Base-by-base conservation (phyloP, 768 basidiomycete genomes). In the Clavulina sp. region DNA sequence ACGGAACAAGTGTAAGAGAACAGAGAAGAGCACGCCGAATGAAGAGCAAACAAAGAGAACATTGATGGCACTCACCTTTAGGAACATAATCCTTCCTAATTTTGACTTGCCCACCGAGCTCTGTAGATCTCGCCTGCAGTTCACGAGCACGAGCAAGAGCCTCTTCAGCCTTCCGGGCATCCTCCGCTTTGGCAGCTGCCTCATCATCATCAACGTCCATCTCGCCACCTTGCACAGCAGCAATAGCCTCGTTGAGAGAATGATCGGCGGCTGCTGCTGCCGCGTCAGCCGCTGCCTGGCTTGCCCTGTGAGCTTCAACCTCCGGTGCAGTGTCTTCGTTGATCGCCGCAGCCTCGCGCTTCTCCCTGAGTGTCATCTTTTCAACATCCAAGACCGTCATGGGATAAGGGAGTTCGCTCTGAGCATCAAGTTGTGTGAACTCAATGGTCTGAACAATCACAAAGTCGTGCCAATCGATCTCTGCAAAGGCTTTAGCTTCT, bases 391-490 rank as follows among this genome's bases (percentile, higher is more conserved):
- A 80, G 18, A 95, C 77, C 58, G 77, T 91, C 82, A 95, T 96
- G 0, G 95, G 95, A n/a, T 86, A 80, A 7, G 93, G 95, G 24
- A 99, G 72, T 60, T 97, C 92, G 7, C 85, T 78, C 36, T 79
- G 78, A 51, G 86, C 80, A 62, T 99, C 95, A 5, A 84, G 85
- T 31, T 79, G 76, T 16, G 95, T 97, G 62, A 97, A 99, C 62
- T 99, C 95, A 59, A 95, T 91, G 19, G 91, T 95, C 62, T 96
- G 89, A 4, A 96, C 95, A 52, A 95, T 87, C 36, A 91, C 88
- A 67, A 95, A 97, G 63, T 97, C 95, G 61, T 99, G 89, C 95
- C 95, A 99, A 62, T 99, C 95, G 59, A 99, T 96, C 62, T 92
- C 87, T 41, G 89, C 87, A 61, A 95, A 92, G 3, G 92, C 93